Evolutionary conservation across 192 early-diverging fungal species (phyloP), one percentile per base, ranked within the genome.

Genomic region (Backusella luteola): DNA sequence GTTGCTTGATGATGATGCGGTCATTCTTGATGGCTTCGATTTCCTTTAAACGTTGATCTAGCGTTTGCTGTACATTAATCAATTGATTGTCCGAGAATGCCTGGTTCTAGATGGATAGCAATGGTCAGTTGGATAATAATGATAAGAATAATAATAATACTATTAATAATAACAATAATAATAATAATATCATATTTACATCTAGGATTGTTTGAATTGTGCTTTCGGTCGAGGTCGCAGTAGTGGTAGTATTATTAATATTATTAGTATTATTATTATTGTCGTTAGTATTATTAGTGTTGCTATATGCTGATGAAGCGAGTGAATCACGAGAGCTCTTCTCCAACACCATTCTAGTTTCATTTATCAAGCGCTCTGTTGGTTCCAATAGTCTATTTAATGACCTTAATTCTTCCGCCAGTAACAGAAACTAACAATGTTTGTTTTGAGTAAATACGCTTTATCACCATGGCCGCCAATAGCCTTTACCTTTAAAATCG

Each of bases 21-120:
- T 75, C 56, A 21, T 81, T 77, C 66, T 77, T 81, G 52, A 78
- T 75, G 17, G 44, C 17, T 41, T 81, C 80, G 1, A 78, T 78
- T 29, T 81, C 80, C 12, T 59, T 73, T 17, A 76, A 23, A 1
- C 67, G 72, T 66, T 71, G 59, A 15, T 73, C 80, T 8, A 77
- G 38, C 2, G 73, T 71, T 67, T 74, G 68, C 15, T 77, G 80
- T 9, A 66, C 76, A 26, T 23, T 66, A 14, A 73, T 75, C 49
- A 81, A 34, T 35, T 73, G 76, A 19, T 81, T 76, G 8, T 73
- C 63, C 15, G 56, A 39, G 14, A 42, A 41, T 38, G 44, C 66
- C 8, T 21, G 74, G 3, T 12, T 67, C 63, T 75, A 49, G 14
- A 71, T 53, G 17, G 5, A 56, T 56, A 11, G 38, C 38, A 11